Evolutionary conservation across 306 rosid genomes (phyloP), one percentile per base, ranked within the genome.

Genomic region (Crotalaria pallida): DNA sequence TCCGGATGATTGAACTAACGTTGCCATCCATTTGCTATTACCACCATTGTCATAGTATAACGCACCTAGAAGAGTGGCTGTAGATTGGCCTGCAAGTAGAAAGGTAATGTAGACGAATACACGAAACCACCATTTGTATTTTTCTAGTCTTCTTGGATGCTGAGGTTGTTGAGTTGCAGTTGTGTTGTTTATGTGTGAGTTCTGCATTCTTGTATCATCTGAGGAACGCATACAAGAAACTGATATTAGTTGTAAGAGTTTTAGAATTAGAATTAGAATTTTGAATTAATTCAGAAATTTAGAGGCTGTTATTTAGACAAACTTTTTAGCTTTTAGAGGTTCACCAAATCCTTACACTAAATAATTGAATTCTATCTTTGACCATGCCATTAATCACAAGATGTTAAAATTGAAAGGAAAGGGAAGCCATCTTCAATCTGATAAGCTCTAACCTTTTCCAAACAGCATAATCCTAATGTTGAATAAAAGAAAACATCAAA

Each of bases 1-100:
- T 59, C 95, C 95, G 7, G 82, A 87, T 12, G 95, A 84, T 68
- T 88, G 87, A 75, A 84, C 91, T 17, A 88, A 69, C 4, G 95
- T 84, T 45, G 86, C 82, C 85, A 88, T 82, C 90, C 95, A 88
- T 82, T 83, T 83, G 68, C 94, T 88, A 15, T 83, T 80, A 29
- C 94, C 90, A 52, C 90, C 90, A 44, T 81, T 69, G 71, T 83
- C 89, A 72, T 77, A 88, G 64, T 88, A 88, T 34, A 88, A 64
- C 44, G 85, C 52, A 61, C 90, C 88, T 69, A 88, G 63, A 24
- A 85, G 87, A 6, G 72, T 81, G 10, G 88, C 88, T 51, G 83
- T 62, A 61, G 88, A 79, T 82, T 88, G 90, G 41, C 88, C 88
- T 1, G 49, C 61, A 7, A 88, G 50, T 67, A 81, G 55, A 70